Base-by-base conservation (phyloP, 78 protist species). In the Mastigamoeba balamuthi region DNA sequence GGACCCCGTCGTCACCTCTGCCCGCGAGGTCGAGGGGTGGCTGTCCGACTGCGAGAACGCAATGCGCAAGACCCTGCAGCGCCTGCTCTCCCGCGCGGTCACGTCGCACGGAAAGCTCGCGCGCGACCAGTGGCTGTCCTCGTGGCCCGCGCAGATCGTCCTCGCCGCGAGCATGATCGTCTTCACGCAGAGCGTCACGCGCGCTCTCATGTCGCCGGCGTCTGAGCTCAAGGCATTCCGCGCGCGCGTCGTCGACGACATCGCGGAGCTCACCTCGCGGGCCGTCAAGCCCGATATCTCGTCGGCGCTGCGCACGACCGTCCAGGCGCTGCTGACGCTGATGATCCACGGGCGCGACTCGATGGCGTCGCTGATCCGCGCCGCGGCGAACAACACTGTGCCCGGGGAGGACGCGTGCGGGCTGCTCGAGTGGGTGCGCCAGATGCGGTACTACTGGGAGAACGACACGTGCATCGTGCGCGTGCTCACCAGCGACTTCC, bases 391-490 rank as follows among this genome's bases (percentile, higher is more conserved):
- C 2, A 82, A 33, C 3, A 23, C 36, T 33, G 81, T 84, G 10
- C 6, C 0, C 30, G 4, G 0, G 1, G 41, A 25, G 6, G 33
- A 29, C 53, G 1, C n/a, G 53, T 9, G 0, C 27, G 48, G 9
- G 27, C 84, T 75, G 77, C 89, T 93, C 33, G 89, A 88, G 37
- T 93, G 97, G 97, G 66, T 87, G 38, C 29, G 67, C 27, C 88
- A 88, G 87, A 63, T 78, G 43, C 67, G 94, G 2, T 85, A 81
- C 69, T 86, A 88, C 78, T 88, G 88, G 88, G 82, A 77, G 37
- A 28, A 9, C 8, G 86, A 76, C 5, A 76, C 81, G 38, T 4
- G 2, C 66, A 6, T 40, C 58, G 72, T 85, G 28, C 1, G 42
- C 17, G 78, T 81, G 86, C 83, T 91, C 37, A 85, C 79, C 52